Evolutionary conservation across 108 stramenopile genomes (phyloP), one percentile per base, ranked within the genome.

Genomic region (Pseudonitzschia pungens): DNA sequence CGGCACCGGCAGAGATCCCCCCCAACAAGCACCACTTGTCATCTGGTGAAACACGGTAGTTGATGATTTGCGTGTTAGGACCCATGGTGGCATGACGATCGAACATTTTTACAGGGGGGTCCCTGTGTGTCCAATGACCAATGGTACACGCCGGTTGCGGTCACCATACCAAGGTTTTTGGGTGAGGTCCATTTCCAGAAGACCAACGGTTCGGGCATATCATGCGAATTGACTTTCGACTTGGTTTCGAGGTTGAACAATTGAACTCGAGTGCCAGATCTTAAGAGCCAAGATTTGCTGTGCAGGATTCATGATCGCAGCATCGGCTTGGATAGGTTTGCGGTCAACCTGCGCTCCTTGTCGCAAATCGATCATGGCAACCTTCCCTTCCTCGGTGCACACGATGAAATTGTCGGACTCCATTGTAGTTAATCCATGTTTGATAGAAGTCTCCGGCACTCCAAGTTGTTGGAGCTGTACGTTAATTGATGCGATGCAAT

Each of bases 301-400:
- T 36, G 80, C 75, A 12, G 99, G 99, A 86, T 98, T 97, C 99
- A 99, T 99, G 56, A 99, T 91, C 71, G 98, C 97, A 14, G 99
- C 98, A 65, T 98, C 98, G 8, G 99, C 98, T 58, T 95, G 90
- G 68, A 99, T 99, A 20, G 96, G 95, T 66, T 96, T 92, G 26
- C 97, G 88, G 52, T 93, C 96, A 31, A 98, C 97, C 51, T 91
- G 84, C 32, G 93, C 96, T 33, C 86, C 84, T 32, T 96, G 94
- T 63, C 91, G 83, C 55, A 98, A 84, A 80, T 98, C 97, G 44
- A 97, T 85, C 80, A 98, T 92, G 54, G 96, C 91, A 68, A 98
- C 85, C 71, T 97, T 90, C 67, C 74, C 86, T 15, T 87, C 84
- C 72, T 97, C 96, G 33, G 95, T 94, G 57, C 88, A 89, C 52